Conservation (phyloP, 2,329 filamentous ascomycete genomes). For the Aspergillus tanneri region DNA sequence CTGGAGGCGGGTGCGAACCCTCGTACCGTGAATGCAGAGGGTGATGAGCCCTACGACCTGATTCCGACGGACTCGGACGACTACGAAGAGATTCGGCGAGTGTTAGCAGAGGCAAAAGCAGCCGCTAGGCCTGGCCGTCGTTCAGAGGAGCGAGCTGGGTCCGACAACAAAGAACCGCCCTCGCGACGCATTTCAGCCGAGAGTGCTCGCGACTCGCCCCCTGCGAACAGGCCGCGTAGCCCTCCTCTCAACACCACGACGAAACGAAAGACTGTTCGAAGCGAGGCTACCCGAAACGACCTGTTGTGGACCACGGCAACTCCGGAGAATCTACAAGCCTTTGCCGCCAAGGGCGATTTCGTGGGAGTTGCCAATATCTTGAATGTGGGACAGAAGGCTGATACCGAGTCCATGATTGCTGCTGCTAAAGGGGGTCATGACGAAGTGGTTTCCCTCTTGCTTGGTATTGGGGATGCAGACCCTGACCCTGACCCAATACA, state of each 20-base stretch:
- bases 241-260: conserved; percentile 37
- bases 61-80: conserved; percentile 74
- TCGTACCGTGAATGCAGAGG: conserved; percentile 84
- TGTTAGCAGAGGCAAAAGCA: conserved; percentile 64
- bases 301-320: conserved; percentile 53
- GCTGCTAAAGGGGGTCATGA: conserved; percentile 91
- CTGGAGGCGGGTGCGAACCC: conserved; percentile 88
- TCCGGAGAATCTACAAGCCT: conserved; percentile 49
- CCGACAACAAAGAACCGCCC: conserved; percentile 36
- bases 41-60: conserved; percentile 85
- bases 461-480: conserved; percentile 66
- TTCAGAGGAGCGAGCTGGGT: conserved; percentile 43
- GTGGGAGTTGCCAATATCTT: conserved; percentile 51
- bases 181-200: conserved; percentile 46
- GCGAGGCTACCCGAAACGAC: conserved; percentile 51
- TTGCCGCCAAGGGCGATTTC: conserved; percentile 52
- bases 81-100: conserved; percentile 72
- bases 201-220: conserved; percentile 48
- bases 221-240: conserved; percentile 40
- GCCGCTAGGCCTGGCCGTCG: conserved; percentile 50
- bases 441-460: conserved; percentile 75
- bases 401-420: conserved; percentile 84
- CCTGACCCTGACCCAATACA: conserved; percentile 68
- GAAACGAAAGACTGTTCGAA: conserved; percentile 49
- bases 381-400: conserved; percentile 57